Percentiles rank a stretch among this genome's conserved stretches.
Evolutionary conservation across 352 stramenopile genomes (phyloP).

Genomic region (Pythium monospermum): DNA sequence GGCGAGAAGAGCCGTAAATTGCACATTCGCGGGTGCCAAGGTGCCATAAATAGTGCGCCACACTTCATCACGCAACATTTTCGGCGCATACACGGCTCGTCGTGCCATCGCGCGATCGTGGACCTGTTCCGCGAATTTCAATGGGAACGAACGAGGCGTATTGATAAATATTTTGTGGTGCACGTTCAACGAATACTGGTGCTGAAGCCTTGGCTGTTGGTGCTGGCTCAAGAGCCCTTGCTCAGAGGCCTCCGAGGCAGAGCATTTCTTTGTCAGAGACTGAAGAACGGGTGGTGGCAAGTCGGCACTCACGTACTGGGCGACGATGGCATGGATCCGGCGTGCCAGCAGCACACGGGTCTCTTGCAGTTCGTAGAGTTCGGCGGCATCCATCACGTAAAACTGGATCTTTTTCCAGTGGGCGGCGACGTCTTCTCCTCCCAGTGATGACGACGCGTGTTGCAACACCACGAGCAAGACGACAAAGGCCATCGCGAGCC

Average conservation of each 20-base stretch:
- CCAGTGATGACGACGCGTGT: slow-evolving; percentile 26
- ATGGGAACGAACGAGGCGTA: slow-evolving; percentile 57
- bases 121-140: slow-evolving; percentile 41
- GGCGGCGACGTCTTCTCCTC: slow-evolving; percentile 40
- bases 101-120: slow-evolving; percentile 35
- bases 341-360: slow-evolving; percentile 48
- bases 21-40: slow-evolving; percentile 44
- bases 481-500: slow-evolving; percentile 20
- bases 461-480: slow-evolving; percentile 34
- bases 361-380: slow-evolving; percentile 47
- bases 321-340: slow-evolving; percentile 62
- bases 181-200: slow-evolving; percentile 60
- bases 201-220: slow-evolving; percentile 27
- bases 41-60: slow-evolving; percentile 72
- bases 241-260: too few relatives aligned
- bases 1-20: slow-evolving; percentile 47
- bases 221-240: too few relatives aligned
- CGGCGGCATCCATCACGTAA: slow-evolving; percentile 59
- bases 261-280: slow-evolving; percentile 29
- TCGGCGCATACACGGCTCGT: slow-evolving; percentile 52
- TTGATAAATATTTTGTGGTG: slow-evolving; percentile 87
- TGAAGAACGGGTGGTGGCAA: slow-evolving; percentile 59
- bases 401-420: slow-evolving; percentile 74
- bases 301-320: slow-evolving; percentile 60
- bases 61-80: slow-evolving; percentile 67